Evolutionary conservation across 176 grass and related monocot genomes (phyloP).

Genomic region (Oryza brachyantha): DNA sequence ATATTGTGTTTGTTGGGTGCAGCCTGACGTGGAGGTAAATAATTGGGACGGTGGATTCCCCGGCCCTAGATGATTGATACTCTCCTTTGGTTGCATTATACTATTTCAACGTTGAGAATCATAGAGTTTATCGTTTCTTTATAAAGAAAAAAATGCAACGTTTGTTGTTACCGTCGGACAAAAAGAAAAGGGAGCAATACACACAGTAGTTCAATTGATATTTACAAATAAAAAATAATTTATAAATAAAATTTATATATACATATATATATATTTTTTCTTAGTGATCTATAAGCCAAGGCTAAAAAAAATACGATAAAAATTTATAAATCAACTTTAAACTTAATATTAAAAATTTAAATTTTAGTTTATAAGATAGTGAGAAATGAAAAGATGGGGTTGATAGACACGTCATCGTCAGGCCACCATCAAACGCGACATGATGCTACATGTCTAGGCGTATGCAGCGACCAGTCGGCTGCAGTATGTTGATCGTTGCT

Average conservation of each 20-base stretch:
- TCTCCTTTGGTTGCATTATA: neutral
- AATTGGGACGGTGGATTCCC: conserved; percentile 30
- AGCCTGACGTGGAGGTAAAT: conserved; percentile 40
- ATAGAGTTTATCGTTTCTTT: neutral
- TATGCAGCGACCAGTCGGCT: neutral
- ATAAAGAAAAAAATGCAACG: neutral
- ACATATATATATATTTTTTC: no score
- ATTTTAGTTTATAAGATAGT: no score
- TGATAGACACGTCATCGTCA: neutral
- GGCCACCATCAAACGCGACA: neutral
- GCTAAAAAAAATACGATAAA: no score
- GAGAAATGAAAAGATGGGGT: no score
- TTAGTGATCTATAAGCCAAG: no score
- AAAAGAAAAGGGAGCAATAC: neutral
- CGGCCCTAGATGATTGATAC: conserved; percentile 20
- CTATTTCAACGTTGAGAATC: neutral
- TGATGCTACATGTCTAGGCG: neutral
- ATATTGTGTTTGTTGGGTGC: neutral
- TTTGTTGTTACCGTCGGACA: neutral
- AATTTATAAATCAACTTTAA: no score
- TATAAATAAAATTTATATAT: no score
- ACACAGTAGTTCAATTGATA: no score
- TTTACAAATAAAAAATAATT: no score
- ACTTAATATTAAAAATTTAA: no score
- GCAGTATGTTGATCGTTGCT: neutral